Evolutionary conservation across 805 yeast species (phyloP), one percentile per base, ranked within the genome.

Genomic region (Maudiozyma turicensis): DNA sequence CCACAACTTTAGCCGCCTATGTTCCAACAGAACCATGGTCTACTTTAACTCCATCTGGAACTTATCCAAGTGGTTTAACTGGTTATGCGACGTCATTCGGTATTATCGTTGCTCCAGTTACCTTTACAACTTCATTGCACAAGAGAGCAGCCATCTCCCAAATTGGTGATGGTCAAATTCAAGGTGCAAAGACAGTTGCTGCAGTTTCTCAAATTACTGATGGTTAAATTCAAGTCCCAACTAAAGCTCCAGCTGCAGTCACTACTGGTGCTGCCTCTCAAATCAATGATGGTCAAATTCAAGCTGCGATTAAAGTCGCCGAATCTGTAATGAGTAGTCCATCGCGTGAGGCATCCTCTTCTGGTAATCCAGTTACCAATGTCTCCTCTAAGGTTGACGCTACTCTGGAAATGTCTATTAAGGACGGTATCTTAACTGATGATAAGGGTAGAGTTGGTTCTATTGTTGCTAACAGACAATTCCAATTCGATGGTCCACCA

Each of bases 401-500:
- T 54, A 70, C 85, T 42, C 72, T 84, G 60, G 70, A 80, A 42
- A 71, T 83, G 59, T 70, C 74, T 37, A 73, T 84, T 60, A 67
- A 71, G 38, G 70, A 39, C 37, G 68, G 80, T 55, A 60, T 78
- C 45, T 72, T 84, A 59, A 74, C 70, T 10, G 91, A 84, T 60
- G 63, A 74, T 35, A 56, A 70, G 52, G 84, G 84, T 44, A 80
- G 91, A 76, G 69, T 84, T 56, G 90, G 90, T 58, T 77, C 88
- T 46, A 82, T 84, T 68, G 91, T 84, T 58, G 81, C 89, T 48
- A 84, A 83, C 81, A 75, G 84, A 73, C 91, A 84, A 72, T 84
- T 84, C 78, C 91, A 84, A 72, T 84, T 84, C 61, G 91, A 84
- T 66, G 90, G 90, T 64, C 87, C 88, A 54, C 85, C 90, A 62